Evolutionary conservation across 2,329 filamentous ascomycete species (phyloP).

Genomic region (Bertia moriformis): DNA sequence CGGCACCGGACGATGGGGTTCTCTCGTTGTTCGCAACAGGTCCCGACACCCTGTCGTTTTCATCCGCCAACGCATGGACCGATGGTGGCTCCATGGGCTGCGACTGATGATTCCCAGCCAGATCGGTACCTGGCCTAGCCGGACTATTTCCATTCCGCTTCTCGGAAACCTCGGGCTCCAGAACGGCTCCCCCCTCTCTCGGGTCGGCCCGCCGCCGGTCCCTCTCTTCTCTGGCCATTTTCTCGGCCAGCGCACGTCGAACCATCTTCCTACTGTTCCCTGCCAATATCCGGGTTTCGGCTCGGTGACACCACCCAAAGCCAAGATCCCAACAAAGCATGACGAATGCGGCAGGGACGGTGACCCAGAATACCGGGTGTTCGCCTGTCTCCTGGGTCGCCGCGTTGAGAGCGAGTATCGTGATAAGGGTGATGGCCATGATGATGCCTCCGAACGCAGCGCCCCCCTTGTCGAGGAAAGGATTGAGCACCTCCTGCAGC

Average conservation of each 20-base stretch:
- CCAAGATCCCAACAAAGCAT: constrained; percentile 56
- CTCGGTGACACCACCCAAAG: constrained; percentile 46
- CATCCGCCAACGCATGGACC: neutral
- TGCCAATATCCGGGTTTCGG: constrained; percentile 49
- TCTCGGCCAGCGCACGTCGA: constrained; percentile 23
- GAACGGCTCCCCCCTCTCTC: neutral
- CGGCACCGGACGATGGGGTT: no score
- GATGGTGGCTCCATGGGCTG: neutral
- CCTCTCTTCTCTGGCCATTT: constrained; percentile 8
- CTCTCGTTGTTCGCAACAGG: no score
- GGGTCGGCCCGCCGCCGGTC: constrained; percentile 7
- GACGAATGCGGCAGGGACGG: constrained; percentile 50
- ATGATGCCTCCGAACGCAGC: constrained; percentile 49
- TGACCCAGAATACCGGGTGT: constrained; percentile 50
- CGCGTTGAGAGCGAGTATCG: constrained; percentile 52
- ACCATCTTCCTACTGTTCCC: constrained; percentile 34
- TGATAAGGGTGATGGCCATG: constrained; percentile 54
- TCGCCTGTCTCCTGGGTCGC: constrained; percentile 30
- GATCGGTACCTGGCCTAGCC: no score
- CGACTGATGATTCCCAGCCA: neutral
- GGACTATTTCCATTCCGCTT: neutral
- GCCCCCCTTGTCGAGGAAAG: constrained; percentile 53
- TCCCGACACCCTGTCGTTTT: no score
- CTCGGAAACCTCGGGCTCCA: neutral
- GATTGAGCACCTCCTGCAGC: constrained; percentile 63